Conservation (phyloP, 2,329 filamentous ascomycete genomes). For the Neofusicoccum sp. region DNA sequence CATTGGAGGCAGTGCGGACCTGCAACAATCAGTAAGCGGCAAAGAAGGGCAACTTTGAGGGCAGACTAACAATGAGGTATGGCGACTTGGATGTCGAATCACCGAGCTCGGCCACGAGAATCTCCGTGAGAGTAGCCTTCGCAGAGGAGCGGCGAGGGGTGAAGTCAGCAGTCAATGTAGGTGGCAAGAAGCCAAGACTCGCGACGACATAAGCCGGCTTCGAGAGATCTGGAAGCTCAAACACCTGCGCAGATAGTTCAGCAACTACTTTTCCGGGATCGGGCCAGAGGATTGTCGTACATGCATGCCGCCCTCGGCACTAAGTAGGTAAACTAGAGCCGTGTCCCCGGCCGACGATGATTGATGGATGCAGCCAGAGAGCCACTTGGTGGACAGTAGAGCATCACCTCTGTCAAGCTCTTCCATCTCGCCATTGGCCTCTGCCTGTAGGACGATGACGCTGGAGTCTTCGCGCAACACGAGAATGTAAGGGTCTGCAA, state of each 20-base stretch:
- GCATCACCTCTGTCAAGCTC: slow-evolving; percentile 70
- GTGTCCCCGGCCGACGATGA: slow-evolving; percentile 58
- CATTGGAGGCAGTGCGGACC: slow-evolving; percentile 78
- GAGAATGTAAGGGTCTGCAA: slow-evolving; percentile 83
- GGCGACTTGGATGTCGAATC: slow-evolving; percentile 70
- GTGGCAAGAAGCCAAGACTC: slow-evolving; percentile 75
- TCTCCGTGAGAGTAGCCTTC: slow-evolving; percentile 75
- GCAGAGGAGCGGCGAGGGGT: slow-evolving; percentile 69
- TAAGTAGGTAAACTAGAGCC: slow-evolving; percentile 76
- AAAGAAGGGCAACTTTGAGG: neutral
- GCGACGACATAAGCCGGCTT: slow-evolving; percentile 74
- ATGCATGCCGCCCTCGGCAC: slow-evolving; percentile 70
- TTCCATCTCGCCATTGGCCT: slow-evolving; percentile 81
- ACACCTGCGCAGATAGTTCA: slow-evolving; percentile 59
- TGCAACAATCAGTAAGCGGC: slow-evolving; percentile 36
- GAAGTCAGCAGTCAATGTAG: slow-evolving; percentile 72
- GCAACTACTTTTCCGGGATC: neutral
- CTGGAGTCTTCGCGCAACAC: slow-evolving; percentile 83
- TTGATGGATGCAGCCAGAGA: slow-evolving; percentile 81
- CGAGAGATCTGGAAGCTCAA: slow-evolving; percentile 72
- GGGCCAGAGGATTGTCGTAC: slow-evolving; percentile 53
- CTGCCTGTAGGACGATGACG: slow-evolving; percentile 76
- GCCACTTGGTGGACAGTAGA: slow-evolving; percentile 69
- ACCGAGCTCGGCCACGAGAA: slow-evolving; percentile 83
- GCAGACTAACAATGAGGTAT: slow-evolving; percentile 72